These are phyloP conservation scores for Diplodia sapinea DNA, from an alignment of 2,329 filamentous ascomycete genomes.

Conservation along the genomic window DNA sequence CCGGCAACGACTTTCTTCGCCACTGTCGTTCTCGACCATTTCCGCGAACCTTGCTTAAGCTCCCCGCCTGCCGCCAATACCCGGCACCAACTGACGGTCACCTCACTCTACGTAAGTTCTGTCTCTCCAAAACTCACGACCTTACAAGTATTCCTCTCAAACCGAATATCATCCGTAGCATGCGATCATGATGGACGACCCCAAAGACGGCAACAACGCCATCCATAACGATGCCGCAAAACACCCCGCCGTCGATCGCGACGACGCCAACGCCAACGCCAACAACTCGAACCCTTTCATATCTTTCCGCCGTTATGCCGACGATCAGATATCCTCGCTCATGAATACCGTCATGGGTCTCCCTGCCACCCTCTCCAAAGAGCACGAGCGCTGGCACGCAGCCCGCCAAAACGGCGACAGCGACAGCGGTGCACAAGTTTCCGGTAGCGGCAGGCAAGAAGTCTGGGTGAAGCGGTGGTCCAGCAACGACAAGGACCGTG, in stretches of 20 bases:
- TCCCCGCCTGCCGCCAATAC: not conserved
- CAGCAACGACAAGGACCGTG: not conserved
- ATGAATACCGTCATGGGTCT: constrained; percentile 59
- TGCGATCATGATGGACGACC: constrained; percentile 26
- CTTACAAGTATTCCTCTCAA: not conserved
- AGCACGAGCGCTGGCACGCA: constrained; percentile 34
- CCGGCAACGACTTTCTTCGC: constrained; percentile 9
- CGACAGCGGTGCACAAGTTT: constrained; percentile 31
- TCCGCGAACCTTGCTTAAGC: constrained; percentile 20
- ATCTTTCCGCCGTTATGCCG: constrained; percentile 65
- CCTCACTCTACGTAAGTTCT: constrained; percentile 5
- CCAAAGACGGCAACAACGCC: constrained; percentile 15
- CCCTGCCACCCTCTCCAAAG: constrained; percentile 44
- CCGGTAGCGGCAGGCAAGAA: constrained; percentile 6
- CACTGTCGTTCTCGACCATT: not conserved
- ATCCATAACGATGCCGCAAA: constrained; percentile 42
- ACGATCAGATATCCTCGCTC: constrained; percentile 62
- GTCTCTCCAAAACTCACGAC: not conserved
- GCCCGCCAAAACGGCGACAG: constrained; percentile 33
- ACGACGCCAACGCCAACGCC: not conserved
- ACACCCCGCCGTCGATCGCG: constrained; percentile 1
- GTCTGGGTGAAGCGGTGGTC: constrained; percentile 20
- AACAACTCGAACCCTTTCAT: constrained; percentile 59
- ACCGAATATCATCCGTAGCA: not conserved
- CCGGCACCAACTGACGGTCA: not conserved